Evolutionary conservation across 495 filamentous ascomycete species (phyloP), one percentile per base, ranked within the genome.

Genomic region (Amphirosellinia nigrospora): DNA sequence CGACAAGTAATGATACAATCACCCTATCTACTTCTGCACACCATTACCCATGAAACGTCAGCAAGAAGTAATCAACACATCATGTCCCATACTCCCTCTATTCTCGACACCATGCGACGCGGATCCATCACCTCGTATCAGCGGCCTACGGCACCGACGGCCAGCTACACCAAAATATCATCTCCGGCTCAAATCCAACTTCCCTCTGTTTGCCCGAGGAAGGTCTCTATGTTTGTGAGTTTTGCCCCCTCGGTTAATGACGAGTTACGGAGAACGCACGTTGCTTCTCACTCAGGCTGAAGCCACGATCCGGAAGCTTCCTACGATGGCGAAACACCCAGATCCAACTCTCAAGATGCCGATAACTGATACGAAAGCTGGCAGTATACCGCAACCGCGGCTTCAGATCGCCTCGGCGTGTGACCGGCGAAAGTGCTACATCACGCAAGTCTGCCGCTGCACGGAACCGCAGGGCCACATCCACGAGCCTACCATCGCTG

Each of bases 351-450:
- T 53, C 4, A 0, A 53, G 30, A 16, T 30, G 21, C 10, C 11
- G 11, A 53, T 6, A 30, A 53, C 26, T 53, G 13, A 53, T 13
- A 1, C 3, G 1, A 0, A 53, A 0, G 1, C 30, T 30, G 13
- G 13, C 26, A 53, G 50, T 73, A 3, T 69, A 64, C 46, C 45
- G 50, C 11, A 66, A 75, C 9, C 71, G 69, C 9, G 73, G 66
- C 69, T 75, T 16, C 75, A 75, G 30, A 66, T 75, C 21, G 73
- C 75, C 3, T 68, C 66, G 2, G 66, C 58, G 2, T 75, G 73
- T 46, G 71, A 75, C 1, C 23, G 68, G 34, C 56, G 71, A 62
- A 71, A 64, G 19, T 73, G 71, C 64, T 36, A 50, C 32, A 48
- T 28, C 23, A 56, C 69, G 13, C 41, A 64, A 7, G 11, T 77